Base-by-base conservation (phyloP, 2,329 filamentous ascomycete genomes). In the Verticillium dahliae region DNA sequence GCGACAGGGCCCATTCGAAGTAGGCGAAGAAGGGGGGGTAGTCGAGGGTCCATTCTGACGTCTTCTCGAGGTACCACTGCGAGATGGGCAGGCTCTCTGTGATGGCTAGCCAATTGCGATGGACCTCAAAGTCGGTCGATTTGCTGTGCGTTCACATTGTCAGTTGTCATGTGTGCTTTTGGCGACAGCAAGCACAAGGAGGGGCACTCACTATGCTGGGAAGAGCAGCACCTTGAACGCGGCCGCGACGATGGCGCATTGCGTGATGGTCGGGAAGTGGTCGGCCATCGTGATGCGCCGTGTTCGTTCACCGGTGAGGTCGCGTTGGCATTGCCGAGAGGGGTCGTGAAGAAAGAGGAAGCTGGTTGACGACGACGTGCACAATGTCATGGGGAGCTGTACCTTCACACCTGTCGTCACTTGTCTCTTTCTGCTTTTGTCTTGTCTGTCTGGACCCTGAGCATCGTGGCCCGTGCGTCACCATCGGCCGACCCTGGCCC, bases 11-110 rank as follows among this genome's bases (percentile, higher is more conserved):
- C 92, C 92, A 98, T 81, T 99, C 95, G 77, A 98, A 97, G 73
- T 90, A 93, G 68, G 95, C 95, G 72, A 99, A 99, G 78, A 98
- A 97, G 7, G 95, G 95, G 37, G 95, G 95, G 73, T 99, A 99
- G 78, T 99, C 95, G 71, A 99, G 88, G 0, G 95, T 99, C 95
- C 95, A 99, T 91, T 98, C 92, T 62, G 95, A 99, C 1, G 93
- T 97, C 78, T 93, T 90, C 81, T 99, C 95, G 72, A 89, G 93
- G 77, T 99, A 99, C 95, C 95, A 99, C 68, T 96, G 82, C 74
- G 90, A 87, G 58, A 93, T 77, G 3, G 94, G 91, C 22, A 98
- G 83, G 64, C 90, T 96, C 76, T 97, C 83, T 4, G 95, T 98
- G 68, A 98, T 92, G 65, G 95, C 95, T 50, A 99, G 87, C 95